Conservation (phyloP, 163 green algal genomes). For the Coccomyxa subellipsoidea region DNA sequence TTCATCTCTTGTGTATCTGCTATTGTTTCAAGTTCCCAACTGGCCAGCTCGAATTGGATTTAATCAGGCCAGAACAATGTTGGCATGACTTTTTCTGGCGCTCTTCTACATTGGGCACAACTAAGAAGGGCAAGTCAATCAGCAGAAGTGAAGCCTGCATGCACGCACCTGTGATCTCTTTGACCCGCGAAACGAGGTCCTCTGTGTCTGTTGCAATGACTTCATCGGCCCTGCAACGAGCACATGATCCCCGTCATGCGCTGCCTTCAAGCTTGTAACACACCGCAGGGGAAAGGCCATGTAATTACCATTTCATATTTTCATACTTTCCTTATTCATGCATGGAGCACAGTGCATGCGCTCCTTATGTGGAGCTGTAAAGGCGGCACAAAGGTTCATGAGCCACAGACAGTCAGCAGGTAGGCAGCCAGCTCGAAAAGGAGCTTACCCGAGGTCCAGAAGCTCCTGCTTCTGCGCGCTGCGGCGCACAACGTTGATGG, state of each 20-base stretch:
- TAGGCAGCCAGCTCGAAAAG: not conserved
- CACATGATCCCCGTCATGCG: not conserved
- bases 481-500: conserved; percentile 52
- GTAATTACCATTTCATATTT: not conserved
- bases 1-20: too few species aligned
- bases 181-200: conserved; percentile 21
- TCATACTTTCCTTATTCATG: too few species aligned
- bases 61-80: too few species aligned
- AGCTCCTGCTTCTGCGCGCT: conserved; percentile 42
- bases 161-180: conserved; percentile 29
- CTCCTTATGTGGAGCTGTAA: not conserved
- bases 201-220: conserved; percentile 27
- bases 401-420: not conserved
- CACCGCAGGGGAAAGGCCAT: not conserved
- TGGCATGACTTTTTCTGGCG: too few species aligned
- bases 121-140: not conserved
- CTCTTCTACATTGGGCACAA: not conserved
- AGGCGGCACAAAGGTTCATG: not conserved
- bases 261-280: not conserved
- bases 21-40: too few species aligned
- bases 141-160: not conserved
- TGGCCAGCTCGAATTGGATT: too few species aligned
- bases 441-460: conserved; percentile 24
- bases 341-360: not conserved
- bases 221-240: conserved; percentile 28